Evolutionary conservation across 345 rosid species (phyloP).

Genomic region (Brassica cretica): DNA sequence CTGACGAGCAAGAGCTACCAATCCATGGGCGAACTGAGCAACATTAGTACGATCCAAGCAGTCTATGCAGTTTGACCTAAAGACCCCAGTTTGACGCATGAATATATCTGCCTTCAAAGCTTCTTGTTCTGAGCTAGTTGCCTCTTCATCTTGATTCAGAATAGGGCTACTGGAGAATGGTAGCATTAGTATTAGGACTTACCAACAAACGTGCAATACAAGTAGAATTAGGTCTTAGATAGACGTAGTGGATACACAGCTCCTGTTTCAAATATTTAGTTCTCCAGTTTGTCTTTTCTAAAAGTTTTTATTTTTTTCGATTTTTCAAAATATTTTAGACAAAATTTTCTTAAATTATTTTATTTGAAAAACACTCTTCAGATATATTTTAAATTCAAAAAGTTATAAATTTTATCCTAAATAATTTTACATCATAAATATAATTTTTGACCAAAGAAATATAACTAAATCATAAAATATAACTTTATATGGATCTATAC

Average conservation of each 20-base stretch:
- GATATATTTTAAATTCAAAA: too few relatives aligned
- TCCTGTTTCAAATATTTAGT: neutral
- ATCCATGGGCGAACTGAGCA: slow-evolving; percentile 83
- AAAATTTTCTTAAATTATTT: too few relatives aligned
- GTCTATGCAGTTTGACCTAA: slow-evolving; percentile 94
- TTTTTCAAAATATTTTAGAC: too few relatives aligned
- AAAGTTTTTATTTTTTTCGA: neutral
- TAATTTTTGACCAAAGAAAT: neutral
- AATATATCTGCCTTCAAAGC: slow-evolving; percentile 37
- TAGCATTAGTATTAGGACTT: slow-evolving; percentile 28
- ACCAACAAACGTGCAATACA: neutral
- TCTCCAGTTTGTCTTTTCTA: neutral
- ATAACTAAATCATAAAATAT: too few relatives aligned
- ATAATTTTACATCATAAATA: neutral
- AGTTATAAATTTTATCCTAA: neutral
- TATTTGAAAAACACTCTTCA: neutral
- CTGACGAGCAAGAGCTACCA: slow-evolving; percentile 76
- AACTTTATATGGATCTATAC: neutral
- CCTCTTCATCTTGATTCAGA: slow-evolving; percentile 36
- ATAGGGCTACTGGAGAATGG: slow-evolving; percentile 49
- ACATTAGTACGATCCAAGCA: slow-evolving; percentile 95
- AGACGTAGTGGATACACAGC: neutral
- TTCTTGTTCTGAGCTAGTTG: slow-evolving; percentile 30
- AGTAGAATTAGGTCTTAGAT: neutral
- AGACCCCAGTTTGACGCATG: slow-evolving; percentile 67